Percentiles rank a stretch among this genome's conserved stretches.
Evolutionary conservation across 1,284 basidiomycete genomes (phyloP).

Genomic region (Puccinia horiana): DNA sequence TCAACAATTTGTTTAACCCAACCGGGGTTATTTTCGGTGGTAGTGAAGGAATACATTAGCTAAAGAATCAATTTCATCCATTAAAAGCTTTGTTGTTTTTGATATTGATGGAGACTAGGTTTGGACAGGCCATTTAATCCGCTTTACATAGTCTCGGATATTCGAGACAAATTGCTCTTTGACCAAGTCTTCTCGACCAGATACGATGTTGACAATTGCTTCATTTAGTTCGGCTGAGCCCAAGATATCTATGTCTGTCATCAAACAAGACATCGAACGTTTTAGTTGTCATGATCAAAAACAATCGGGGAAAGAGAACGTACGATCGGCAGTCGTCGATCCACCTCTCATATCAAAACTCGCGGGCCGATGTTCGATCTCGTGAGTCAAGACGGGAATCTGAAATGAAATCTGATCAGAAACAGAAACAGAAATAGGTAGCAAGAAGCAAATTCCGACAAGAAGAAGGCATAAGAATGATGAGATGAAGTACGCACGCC

Average conservation of each 20-base stretch:
- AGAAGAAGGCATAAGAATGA: background rate
- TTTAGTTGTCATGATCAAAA: background rate
- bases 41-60: background rate
- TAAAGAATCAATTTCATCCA: background rate
- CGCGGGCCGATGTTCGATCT: conserved; percentile 83
- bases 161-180: conserved; percentile 74
- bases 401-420: background rate
- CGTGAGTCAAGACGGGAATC: conserved; percentile 74
- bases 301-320: background rate
- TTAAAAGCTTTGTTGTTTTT: background rate
- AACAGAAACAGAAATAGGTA: background rate
- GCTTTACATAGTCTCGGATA: conserved; percentile 74
- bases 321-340: conserved; percentile 69
- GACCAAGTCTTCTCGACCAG: conserved; percentile 65
- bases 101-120: background rate
- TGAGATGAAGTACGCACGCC: conserved; percentile 63
- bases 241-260: conserved; percentile 88
- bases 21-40: background rate
- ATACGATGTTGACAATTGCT: conserved; percentile 82
- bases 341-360: conserved; percentile 78
- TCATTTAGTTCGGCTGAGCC: conserved; percentile 84
- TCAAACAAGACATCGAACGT: conserved; percentile 40
- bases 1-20: background rate
- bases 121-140: conserved; percentile 73
- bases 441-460: background rate